Base-by-base conservation (phyloP, 208 protist species). In the Leishmania mexicana region DNA sequence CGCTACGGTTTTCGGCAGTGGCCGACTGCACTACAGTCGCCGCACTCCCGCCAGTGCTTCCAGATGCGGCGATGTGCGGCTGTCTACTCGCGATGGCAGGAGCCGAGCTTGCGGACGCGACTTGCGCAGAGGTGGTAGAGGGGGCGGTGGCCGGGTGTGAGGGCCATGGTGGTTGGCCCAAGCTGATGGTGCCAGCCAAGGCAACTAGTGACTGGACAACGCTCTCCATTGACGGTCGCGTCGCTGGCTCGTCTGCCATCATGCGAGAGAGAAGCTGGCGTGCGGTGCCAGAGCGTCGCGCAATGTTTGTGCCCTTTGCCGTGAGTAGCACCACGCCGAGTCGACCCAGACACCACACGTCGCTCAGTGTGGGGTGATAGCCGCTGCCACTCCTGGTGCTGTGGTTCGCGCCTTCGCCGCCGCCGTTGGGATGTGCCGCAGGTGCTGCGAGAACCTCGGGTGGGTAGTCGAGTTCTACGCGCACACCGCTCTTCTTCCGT, bases 291-390 rank as follows among this genome's bases (percentile, higher is more conserved):
- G 89, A 92, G 28, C 92, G 92, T 5, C 77, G 65, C 3, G 81
- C 75, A 13, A 90, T 81, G 1, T 82, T 76, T 1, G 89, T 81
- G 62, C 80, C 80, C 51, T 92, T 89, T 13, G 84, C 85, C 24
- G 86, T 85, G 3, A 96, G 85, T 49, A 97, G 76, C 45, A 90
- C 79, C 75, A 86, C 79, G 5, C 83, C 88, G 17, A 95, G 45
- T 8, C 87, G 79, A 4, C 92, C 94, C 8, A 97, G 84, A 71
- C 92, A 90, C 92, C 94, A 97, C 15, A 97, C 90, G 75, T 97
- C 94, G 51, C 88, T 94, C 45, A 89, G 74, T 1, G 67, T 83
- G 24, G 81, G 62, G 79, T 96, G 83, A 75, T 95, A 96, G 38
- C 64, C 74, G 81, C 28, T 76, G 60, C 35, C 80, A 76, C 65